phyloP scores from a whole-genome alignment of 2,329 filamentous ascomycete species.

The Penicillium olsonii region DNA sequence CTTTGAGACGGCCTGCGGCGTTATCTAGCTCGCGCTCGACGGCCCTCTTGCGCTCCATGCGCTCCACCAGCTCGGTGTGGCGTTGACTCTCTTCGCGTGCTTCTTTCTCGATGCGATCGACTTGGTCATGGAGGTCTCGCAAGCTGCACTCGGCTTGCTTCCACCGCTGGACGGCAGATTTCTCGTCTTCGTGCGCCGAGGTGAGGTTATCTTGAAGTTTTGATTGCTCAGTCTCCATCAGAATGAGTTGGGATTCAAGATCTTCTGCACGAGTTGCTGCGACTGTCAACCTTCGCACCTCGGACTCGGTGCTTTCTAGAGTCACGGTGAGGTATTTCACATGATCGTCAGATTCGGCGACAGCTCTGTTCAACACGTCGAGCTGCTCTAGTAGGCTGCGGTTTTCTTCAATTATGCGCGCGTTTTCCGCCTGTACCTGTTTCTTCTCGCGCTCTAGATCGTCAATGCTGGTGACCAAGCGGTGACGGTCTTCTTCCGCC shows the following conservation, averaged over 20 bases:
- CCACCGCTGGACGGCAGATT: constrained; percentile 79
- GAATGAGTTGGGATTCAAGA: constrained; percentile 76
- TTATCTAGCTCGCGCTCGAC: constrained; percentile 81
- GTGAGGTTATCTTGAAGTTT: constrained; percentile 68
- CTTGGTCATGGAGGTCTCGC: constrained; percentile 76
- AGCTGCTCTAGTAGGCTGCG: constrained; percentile 77
- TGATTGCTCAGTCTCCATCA: constrained; percentile 80
- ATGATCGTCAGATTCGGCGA: constrained; percentile 76
- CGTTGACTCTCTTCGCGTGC: constrained; percentile 76
- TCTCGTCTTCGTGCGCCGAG: constrained; percentile 71
- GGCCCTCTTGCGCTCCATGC: constrained; percentile 79
- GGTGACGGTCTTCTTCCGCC: constrained; percentile 78
- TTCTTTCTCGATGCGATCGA: constrained; percentile 86
- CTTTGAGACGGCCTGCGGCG: constrained; percentile 77
- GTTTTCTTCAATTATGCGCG: constrained; percentile 79
- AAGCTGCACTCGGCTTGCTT: constrained; percentile 80
- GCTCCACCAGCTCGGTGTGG: constrained; percentile 75
- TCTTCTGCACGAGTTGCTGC: constrained; percentile 74
- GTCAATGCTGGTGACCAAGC: constrained; percentile 72
- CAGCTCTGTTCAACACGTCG: constrained; percentile 77
- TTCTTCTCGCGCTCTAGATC: constrained; percentile 73
- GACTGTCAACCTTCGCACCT: constrained; percentile 71
- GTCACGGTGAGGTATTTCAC: constrained; percentile 76
- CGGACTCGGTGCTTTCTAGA: constrained; percentile 74
- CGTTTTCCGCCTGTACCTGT: constrained; percentile 74